These are phyloP conservation scores for Talaromyces marneffei DNA, from an alignment of 2,329 filamentous ascomycete species.

Conservation along the genomic window DNA sequence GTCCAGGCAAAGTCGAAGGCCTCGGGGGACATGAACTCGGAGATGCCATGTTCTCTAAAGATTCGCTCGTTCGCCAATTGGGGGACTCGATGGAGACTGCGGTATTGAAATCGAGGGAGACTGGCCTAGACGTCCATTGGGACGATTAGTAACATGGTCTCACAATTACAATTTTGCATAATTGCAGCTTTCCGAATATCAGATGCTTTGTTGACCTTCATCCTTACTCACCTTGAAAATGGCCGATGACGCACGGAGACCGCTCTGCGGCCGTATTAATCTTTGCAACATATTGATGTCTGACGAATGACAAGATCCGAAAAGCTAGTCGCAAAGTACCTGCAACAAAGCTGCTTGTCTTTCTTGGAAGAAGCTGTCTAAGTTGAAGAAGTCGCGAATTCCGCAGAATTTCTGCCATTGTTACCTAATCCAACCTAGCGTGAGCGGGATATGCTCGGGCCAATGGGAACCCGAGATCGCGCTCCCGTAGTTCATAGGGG, in stretches of 20 bases:
- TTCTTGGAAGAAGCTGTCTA: slow-evolving; percentile 17
- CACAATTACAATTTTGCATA: not conserved
- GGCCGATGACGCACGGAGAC: slow-evolving; percentile 37
- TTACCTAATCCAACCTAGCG: slow-evolving; percentile 26
- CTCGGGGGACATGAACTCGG: slow-evolving; percentile 62
- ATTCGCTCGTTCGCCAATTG: slow-evolving; percentile 42
- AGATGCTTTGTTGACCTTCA: not conserved
- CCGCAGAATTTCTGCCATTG: slow-evolving; percentile 31
- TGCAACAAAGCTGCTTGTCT: slow-evolving; percentile 10
- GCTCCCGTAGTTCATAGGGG: not conserved
- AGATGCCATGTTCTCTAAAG: slow-evolving; percentile 52
- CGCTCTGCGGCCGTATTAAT: slow-evolving; percentile 39
- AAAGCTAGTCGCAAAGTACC: not conserved
- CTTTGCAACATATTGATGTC: slow-evolving; percentile 34
- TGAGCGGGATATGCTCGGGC: slow-evolving; percentile 1
- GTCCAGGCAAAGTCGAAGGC: slow-evolving; percentile 75
- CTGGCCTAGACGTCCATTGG: slow-evolving; percentile 26
- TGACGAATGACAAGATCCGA: not conserved
- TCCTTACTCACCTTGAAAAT: slow-evolving; percentile 28
- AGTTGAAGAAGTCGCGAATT: slow-evolving; percentile 17
- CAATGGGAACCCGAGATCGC: slow-evolving; percentile 13
- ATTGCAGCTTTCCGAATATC: not conserved
- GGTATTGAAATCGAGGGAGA: slow-evolving; percentile 32
- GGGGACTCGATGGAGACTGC: slow-evolving; percentile 43
- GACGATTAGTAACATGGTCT: not conserved